Evolutionary conservation across 2,329 filamentous ascomycete species (phyloP).

Genomic region (Aspergillus novoparasiticus): DNA sequence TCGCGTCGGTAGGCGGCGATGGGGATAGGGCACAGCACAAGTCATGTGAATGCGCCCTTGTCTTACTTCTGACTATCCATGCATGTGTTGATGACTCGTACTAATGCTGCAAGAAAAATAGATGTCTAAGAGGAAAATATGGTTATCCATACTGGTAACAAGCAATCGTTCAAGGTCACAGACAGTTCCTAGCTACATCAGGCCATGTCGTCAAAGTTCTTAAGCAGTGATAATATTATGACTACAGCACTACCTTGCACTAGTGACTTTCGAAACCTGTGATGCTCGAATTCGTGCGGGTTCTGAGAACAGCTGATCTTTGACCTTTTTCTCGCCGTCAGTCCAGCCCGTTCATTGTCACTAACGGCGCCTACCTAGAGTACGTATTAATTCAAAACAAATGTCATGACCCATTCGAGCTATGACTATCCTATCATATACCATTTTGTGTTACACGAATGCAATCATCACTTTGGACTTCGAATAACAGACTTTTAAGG

Average conservation of each 20-base stretch:
- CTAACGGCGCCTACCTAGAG: too few species aligned
- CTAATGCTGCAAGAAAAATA: not conserved
- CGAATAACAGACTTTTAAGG: not conserved
- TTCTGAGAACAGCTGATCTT: not conserved
- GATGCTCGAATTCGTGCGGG: not conserved
- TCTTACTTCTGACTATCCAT: not conserved
- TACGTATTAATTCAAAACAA: not conserved
- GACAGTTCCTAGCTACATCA: not conserved
- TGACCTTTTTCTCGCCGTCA: not conserved
- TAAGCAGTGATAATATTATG: not conserved
- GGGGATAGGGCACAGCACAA: not conserved
- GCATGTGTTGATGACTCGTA: not conserved
- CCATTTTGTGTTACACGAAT: not conserved
- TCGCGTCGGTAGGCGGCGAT: not conserved
- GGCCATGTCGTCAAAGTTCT: not conserved
- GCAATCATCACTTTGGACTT: not conserved
- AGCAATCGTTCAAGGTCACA: not conserved
- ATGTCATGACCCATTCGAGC: not conserved
- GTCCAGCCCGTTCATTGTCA: not conserved
- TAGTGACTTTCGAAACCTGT: not conserved
- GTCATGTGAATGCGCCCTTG: not conserved
- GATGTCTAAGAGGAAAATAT: too few species aligned
- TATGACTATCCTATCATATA: not conserved
- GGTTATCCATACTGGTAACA: not conserved
- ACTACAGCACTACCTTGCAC: not conserved